Conservation (phyloP, 208 protist species). For the Histomonas meleagridis region DNA sequence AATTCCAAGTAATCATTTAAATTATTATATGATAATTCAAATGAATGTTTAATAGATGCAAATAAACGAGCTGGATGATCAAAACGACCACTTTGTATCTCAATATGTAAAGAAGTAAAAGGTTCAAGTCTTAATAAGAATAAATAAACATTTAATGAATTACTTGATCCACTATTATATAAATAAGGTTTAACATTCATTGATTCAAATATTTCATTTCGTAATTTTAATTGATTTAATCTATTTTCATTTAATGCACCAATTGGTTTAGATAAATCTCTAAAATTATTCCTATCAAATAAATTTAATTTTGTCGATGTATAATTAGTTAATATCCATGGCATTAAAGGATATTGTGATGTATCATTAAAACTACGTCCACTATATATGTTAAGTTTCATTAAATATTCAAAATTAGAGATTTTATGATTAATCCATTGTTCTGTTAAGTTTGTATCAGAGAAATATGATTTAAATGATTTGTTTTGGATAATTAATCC, state of each 20-base stretch:
- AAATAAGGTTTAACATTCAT: background rate
- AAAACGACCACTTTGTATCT: background rate
- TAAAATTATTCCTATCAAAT: background rate
- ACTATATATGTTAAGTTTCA: constrained; percentile 85
- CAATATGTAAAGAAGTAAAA: background rate
- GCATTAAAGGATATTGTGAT: constrained; percentile 63
- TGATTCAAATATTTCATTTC: background rate
- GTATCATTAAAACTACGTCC: constrained; percentile 86
- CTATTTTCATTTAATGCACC: background rate
- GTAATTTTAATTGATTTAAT: background rate
- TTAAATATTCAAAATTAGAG: constrained; percentile 90
- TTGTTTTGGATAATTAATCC: background rate
- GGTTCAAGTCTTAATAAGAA: background rate
- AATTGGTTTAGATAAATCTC: constrained; percentile 22
- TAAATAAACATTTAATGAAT: background rate
- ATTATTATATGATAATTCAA: background rate
- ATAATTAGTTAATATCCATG: constrained; percentile 7
- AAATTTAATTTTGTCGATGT: background rate
- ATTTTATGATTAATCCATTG: background rate
- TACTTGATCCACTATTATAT: background rate
- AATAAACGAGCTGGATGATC: background rate
- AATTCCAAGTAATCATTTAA: constrained; percentile 43
- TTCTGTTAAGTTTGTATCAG: background rate
- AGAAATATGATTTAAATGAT: background rate
- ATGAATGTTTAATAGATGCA: background rate